These are phyloP conservation scores for Wickerhamomyces pijperi DNA, from an alignment of 805 yeast species.

Conservation along the genomic window DNA sequence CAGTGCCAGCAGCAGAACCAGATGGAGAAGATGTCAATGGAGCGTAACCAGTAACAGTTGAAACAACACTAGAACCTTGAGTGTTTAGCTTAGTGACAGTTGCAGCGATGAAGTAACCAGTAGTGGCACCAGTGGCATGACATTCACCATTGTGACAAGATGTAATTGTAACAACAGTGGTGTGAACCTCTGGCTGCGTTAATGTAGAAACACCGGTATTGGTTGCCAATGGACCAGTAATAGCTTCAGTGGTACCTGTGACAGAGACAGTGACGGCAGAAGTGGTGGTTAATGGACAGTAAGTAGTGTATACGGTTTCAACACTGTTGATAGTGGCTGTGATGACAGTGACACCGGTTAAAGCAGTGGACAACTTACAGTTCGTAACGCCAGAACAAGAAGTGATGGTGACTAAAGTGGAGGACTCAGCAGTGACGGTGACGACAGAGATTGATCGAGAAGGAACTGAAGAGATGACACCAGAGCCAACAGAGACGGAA, in stretches of 20 bases:
- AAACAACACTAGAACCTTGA: neutral
- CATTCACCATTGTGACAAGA: neutral
- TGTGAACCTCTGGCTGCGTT: neutral
- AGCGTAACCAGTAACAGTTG: neutral
- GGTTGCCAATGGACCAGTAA: too few relatives aligned
- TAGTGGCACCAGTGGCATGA: neutral
- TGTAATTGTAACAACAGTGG: neutral
- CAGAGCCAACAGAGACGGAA: neutral
- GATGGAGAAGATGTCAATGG: neutral
- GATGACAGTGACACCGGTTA: constrained; percentile 3
- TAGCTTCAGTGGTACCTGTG: neutral
- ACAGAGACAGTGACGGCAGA: neutral
- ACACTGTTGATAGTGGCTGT: neutral
- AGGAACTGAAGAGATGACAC: neutral
- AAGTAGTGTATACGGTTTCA: constrained; percentile 2
- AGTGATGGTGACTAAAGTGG: neutral
- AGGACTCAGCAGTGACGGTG: neutral
- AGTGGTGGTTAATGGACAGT: neutral
- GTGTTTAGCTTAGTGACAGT: neutral
- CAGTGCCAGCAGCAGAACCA: neutral
- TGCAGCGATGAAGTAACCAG: neutral
- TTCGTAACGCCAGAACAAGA: constrained; percentile 1
- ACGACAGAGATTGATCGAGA: neutral
- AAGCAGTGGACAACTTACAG: neutral
- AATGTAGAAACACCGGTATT: neutral